Base-by-base conservation (phyloP, 2,329 filamentous ascomycete species). In the Neopestalotiopsis clavispora region DNA sequence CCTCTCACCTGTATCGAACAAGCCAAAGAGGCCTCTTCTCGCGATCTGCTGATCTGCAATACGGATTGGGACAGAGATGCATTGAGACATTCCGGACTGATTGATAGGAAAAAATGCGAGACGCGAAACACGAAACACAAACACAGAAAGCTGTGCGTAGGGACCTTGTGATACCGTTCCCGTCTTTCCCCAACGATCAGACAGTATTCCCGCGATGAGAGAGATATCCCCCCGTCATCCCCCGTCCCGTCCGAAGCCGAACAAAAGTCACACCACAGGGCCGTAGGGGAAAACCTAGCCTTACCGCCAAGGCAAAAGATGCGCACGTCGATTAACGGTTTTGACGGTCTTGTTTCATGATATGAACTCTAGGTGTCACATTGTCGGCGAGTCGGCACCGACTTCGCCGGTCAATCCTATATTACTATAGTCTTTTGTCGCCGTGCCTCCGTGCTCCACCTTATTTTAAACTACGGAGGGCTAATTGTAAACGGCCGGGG, bases 321-420 rank as follows among this genome's bases (percentile, higher is more conserved):
- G n/a, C 20, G 45, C n/a, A 52, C 7, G 17, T 52, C 17, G 45
- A 10, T 52, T 20, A 52, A 52, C 45, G 45, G 45, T 52, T 17
- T 13, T 61, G 59, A 52, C 45, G 45, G 45, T 52, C 45, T 13
- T 61, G 59, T 30, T n/a, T 40, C n/a, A 30, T 9, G 30, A 34
- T 62, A 12, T 20, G 28, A 62, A 62, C 45, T 38, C 30, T 38
- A 17, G n/a, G 34, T 34, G n/a, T 40, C 10, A 30, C 34, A 20
- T 38, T 12, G n/a, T 62, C 59, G 59, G 59, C 14, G 13, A 62
- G 59, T 62, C 59, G 59, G 59, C 13, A 9, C 14, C 34, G 59
- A 20, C 34, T 14, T 62, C 13, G 59, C 59, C 59, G 59, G 59
- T 40, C 59, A 2, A 2, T 40, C 45, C 4, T n/a, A 52, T 52